These are phyloP conservation scores for Santalum album DNA, from an alignment of 164 flowering plant species.

Conservation along the genomic window DNA sequence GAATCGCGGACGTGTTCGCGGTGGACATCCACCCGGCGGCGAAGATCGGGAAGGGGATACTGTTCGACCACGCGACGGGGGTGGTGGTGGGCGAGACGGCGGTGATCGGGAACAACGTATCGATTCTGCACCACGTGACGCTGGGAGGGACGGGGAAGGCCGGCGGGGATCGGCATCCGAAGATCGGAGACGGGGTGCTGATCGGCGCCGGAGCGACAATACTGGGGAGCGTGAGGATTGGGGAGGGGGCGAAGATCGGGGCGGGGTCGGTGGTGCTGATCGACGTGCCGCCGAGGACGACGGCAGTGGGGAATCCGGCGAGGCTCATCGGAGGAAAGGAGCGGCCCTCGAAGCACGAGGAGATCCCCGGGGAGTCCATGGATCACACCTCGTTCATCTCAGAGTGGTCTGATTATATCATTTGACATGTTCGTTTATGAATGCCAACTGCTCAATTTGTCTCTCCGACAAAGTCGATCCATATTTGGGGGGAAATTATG, in stretches of 20 bases:
- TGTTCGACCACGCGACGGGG: constrained; percentile 63
- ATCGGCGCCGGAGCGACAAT: constrained; percentile 59
- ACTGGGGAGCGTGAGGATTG: constrained; percentile 46
- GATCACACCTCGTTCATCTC: constrained; percentile 62
- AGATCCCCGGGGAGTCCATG: constrained; percentile 62
- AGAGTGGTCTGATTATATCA: constrained; percentile 63
- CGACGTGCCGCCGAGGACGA: constrained; percentile 55
- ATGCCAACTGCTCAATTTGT: no score
- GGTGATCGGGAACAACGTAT: constrained; percentile 56
- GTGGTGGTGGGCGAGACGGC: constrained; percentile 70
- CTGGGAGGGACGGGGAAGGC: constrained; percentile 61
- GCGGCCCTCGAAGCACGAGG: constrained; percentile 35
- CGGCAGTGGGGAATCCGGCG: constrained; percentile 64
- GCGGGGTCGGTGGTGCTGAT: constrained; percentile 60
- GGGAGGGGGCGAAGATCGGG: constrained; percentile 62
- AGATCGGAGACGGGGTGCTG: constrained; percentile 60
- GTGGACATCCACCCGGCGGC: constrained; percentile 65
- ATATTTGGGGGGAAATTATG: no score
- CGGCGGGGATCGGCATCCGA: constrained; percentile 54
- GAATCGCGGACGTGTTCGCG: constrained; percentile 53
- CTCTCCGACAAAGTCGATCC: no score
- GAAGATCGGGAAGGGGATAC: constrained; percentile 39
- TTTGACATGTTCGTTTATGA: constrained; percentile 8
- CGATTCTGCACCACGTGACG: constrained; percentile 57
- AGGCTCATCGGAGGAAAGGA: constrained; percentile 60